Evolutionary conservation across 371 early-diverging fungal genomes (phyloP).

Genomic region (Lichtheimia ornata): DNA sequence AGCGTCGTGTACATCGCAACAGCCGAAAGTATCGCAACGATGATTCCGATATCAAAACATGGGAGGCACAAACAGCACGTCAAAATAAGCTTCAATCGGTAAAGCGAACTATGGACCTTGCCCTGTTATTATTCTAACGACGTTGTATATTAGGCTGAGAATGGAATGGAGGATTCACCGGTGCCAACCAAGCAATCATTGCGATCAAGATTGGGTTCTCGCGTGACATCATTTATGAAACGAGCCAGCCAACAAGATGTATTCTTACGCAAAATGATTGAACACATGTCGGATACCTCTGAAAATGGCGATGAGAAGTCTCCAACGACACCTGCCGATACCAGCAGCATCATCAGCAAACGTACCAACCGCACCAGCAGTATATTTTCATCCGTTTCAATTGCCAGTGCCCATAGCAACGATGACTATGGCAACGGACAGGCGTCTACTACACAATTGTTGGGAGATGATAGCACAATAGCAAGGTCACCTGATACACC

Average conservation of each 20-base stretch:
- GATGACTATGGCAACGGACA: too few relatives aligned
- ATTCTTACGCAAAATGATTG: slow-evolving; percentile 13
- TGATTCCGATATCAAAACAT: slow-evolving; percentile 14
- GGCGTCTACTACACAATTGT: too few relatives aligned
- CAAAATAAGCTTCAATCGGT: slow-evolving; percentile 8
- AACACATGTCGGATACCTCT: slow-evolving; percentile 13
- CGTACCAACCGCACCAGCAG: slow-evolving; percentile 15
- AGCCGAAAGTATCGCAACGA: slow-evolving; percentile 10
- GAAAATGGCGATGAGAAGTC: background rate
- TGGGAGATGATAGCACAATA: too few relatives aligned
- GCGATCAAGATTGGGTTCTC: slow-evolving; percentile 13
- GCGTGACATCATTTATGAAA: slow-evolving; percentile 19
- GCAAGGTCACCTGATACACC: too few relatives aligned
- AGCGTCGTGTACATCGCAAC: slow-evolving; percentile 19
- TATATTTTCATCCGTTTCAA: slow-evolving; percentile 15
- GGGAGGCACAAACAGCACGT: slow-evolving; percentile 14
- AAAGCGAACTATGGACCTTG: background rate
- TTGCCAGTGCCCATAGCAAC: background rate
- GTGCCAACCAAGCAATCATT: slow-evolving; percentile 12
- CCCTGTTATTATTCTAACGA: background rate
- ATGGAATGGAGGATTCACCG: background rate
- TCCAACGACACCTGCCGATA: slow-evolving; percentile 3
- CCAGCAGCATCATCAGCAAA: slow-evolving; percentile 14
- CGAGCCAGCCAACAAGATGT: slow-evolving; percentile 20
- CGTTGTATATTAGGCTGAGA: background rate